Base-by-base conservation (phyloP, 768 basidiomycete species). In the Vararia minispora region DNA sequence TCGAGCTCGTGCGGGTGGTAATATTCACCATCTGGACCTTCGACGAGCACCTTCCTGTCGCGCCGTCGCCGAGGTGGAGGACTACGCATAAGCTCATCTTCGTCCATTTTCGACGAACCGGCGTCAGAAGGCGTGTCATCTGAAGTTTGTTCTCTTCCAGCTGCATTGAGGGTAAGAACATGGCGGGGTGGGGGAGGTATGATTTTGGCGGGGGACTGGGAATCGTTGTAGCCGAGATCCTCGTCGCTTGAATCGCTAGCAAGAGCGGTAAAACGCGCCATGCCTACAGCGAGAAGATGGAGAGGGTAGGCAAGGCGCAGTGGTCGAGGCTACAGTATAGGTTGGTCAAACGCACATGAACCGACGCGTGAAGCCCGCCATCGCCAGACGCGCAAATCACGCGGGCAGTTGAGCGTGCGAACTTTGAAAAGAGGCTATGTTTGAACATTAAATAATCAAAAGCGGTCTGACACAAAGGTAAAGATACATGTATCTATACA, bases 21-120 rank as follows among this genome's bases (percentile, higher is more conserved):
- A 4, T 21, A 18, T 13, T 35, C 40, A 12, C 40, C 21, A 7
- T n/a, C 28, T 12, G 21, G 23, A 18, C 39, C 33, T 11, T 34
- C 16, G 20, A 33, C 45, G n/a, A 34, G 25, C 9, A 16, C 22
- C n/a, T 29, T 41, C 17, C 17, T 25, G 3, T 38, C 33, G 17
- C 29, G 13, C 3, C 27, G n/a, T 17, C 18, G 25, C 17, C 17
- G 58, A 65, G 14, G 37, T 14, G 38, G 43, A 4, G 50, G 50
- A 27, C 50, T 33, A 35, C 57, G 57, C 12, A 59, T 41, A 12
- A 65, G 48, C 33, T 74, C 68, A 30, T 75, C 72, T 45, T 74
- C 73, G 21, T 69, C 60, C 62, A 76, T 66, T 30, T 65, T 64
- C 14, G 71, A 71, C 14, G 52, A 48, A 28, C 57, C 55, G 13